phyloP scores from a whole-genome alignment of 768 basidiomycete genomes.

The Chalciporus sphaerocephalus region DNA sequence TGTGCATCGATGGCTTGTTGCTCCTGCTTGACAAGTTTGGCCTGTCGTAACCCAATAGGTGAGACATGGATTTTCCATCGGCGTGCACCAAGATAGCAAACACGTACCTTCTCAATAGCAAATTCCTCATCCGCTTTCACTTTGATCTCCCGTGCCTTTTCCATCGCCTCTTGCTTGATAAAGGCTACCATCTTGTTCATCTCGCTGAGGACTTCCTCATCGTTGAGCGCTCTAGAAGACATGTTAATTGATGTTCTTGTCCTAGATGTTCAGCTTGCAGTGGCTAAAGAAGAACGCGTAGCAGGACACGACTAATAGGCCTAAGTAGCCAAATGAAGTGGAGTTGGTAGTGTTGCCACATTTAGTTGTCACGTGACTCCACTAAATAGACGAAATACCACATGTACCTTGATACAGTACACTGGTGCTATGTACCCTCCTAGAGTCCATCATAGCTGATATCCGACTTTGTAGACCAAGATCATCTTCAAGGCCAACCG shows the following conservation, averaged over 20 bases:
- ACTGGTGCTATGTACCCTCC: too few species aligned
- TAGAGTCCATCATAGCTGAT: too few species aligned
- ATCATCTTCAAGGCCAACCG: too few species aligned
- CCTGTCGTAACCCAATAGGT: constrained; percentile 43
- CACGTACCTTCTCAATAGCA: constrained; percentile 87
- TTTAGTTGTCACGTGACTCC: neutral
- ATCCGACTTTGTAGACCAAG: too few species aligned
- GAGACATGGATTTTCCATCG: neutral
- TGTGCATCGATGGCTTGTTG: constrained; percentile 90
- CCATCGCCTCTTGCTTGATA: constrained; percentile 97
- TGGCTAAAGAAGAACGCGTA: neutral
- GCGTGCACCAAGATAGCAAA: neutral
- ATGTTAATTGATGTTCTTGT: constrained; percentile 35
- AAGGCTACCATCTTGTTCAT: constrained; percentile 99
- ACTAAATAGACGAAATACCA: too few species aligned
- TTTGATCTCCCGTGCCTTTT: constrained; percentile 95
- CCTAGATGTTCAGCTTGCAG: neutral
- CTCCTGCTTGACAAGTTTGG: constrained; percentile 95
- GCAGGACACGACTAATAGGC: neutral
- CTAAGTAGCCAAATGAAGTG: neutral
- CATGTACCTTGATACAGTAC: too few species aligned
- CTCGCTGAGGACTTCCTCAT: constrained; percentile 92
- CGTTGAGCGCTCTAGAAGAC: constrained; percentile 79
- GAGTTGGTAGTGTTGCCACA: neutral
- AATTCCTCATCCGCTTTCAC: constrained; percentile 99